phyloP scores from a whole-genome alignment of 805 yeast species.

The Pichia thaimueangensis region DNA sequence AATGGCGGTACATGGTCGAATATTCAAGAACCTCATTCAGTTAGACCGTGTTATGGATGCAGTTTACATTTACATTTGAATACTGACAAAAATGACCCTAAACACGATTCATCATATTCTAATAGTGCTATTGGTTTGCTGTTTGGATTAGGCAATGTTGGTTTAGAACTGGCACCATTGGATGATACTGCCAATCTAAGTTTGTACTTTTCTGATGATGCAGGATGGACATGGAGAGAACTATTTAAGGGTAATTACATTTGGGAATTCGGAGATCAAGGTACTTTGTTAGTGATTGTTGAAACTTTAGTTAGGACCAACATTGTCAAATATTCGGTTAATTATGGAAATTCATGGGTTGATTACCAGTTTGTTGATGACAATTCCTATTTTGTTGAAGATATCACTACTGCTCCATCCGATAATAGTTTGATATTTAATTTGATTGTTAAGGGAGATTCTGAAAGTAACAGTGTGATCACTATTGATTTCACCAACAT shows the following conservation, averaged over 20 bases:
- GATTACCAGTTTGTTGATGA: conserved; percentile 56
- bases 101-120: conserved; percentile 78
- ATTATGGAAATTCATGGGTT: conserved; percentile 75
- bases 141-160: conserved; percentile 87
- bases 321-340: conserved; percentile 55
- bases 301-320: conserved; percentile 52
- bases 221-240: conserved; percentile 85
- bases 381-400: conserved; percentile 43
- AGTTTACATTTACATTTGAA: conserved; percentile 83
- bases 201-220: conserved; percentile 78
- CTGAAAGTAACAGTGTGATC: conserved; percentile 28
- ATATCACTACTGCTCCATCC: conserved; percentile 83
- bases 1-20: conserved; percentile 88
- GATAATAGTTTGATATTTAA: conserved; percentile 79
- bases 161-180: conserved; percentile 40
- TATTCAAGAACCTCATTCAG: conserved; percentile 60
- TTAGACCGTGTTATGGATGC: conserved; percentile 55
- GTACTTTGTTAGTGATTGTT: conserved; percentile 77
- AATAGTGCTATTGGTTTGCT: conserved; percentile 83
- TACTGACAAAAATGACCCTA: conserved; percentile 73
- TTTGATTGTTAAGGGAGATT: conserved; percentile 47
- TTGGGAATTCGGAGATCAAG: conserved; percentile 98
- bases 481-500: conserved; percentile 53
- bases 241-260: conserved; percentile 63
- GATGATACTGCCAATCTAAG: conserved; percentile 41